Percentiles rank a stretch among this genome's conserved stretches.
phyloP scores from a whole-genome alignment of 306 rosid genomes.

The Pachyrhizus erosus region DNA sequence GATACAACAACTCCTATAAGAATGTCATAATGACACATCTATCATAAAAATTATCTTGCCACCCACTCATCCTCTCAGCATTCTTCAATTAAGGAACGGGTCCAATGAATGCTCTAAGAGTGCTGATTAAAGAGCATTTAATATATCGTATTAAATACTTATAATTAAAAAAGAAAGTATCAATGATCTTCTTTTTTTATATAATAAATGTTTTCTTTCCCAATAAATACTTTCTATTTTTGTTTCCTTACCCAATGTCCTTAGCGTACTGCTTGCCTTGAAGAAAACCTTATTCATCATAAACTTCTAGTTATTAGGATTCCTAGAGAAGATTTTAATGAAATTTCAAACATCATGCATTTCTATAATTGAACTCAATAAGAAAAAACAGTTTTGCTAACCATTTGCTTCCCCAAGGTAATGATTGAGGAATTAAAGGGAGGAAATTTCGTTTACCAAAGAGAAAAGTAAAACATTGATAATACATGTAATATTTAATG shows the following conservation, averaged over 20 bases:
- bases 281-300: background rate
- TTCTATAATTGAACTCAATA: background rate
- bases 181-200: too few relatives aligned
- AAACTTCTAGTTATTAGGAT: background rate
- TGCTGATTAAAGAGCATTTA: background rate
- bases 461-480: background rate
- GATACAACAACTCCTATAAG: background rate
- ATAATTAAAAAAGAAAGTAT: too few relatives aligned
- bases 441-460: background rate
- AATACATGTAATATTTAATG: background rate
- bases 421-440: background rate
- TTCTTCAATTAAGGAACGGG: background rate
- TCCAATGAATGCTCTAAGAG: background rate
- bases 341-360: background rate
- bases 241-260: background rate
- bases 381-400: background rate
- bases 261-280: background rate
- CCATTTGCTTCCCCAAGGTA: background rate
- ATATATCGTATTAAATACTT: background rate
- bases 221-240: background rate
- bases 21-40: slow-evolving; percentile 8
- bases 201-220: background rate
- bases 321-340: background rate
- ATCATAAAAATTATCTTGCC: slow-evolving; percentile 23
- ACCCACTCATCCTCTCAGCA: slow-evolving; percentile 13